Evolutionary conservation across 768 basidiomycete genomes (phyloP), one percentile per base, ranked within the genome.

Genomic region (Podaxis sp.): DNA sequence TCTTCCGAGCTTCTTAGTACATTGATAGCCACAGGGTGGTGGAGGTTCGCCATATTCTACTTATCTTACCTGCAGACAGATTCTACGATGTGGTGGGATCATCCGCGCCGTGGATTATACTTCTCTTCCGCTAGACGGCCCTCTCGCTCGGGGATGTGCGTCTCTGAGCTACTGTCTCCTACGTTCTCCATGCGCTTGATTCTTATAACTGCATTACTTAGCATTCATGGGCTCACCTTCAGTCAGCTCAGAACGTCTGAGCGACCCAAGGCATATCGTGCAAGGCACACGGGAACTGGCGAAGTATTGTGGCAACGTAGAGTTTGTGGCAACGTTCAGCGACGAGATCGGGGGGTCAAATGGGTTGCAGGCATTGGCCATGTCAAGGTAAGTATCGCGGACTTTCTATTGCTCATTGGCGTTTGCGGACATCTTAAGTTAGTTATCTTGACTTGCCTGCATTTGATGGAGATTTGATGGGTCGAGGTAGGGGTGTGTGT

Each of bases 31-130:
- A 13, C 57, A 75, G 74, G 87, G 87, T 2, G 87, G 87, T 29
- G 87, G 87, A 2, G 87, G 87, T 6, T 79, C 81, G 2, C 83
- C 87, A 0, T 79, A 85, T 64, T 79, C 82, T 17, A 70, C 76
- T 1, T 86, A 79, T 66, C 70, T 87, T 2, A 79, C 79, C 66
- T 72, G 79, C 7, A 75, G 84, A 40, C 82, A 87, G 65, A 75
- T 85, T 63, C 71, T 87, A 1, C 76, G 85, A 4, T 73, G 76
- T 24, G 87, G 86, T 4, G 73, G 74, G 4, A 67, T 66, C 3
- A 75, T 85, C 53, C 75, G 77, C 17, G 77, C 85, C 9, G 67
- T 85, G 22, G 82, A 85, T 63, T 66, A 80, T 13, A 70, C 73
- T 9, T 73, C 76, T 46, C 71, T 86, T 6, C 40, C 71, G 0